A percentile compares a stretch with the other conserved stretches of the same genome.
Conservation (phyloP, 495 filamentous ascomycete species). For the Chaetomidium leptoderma region DNA sequence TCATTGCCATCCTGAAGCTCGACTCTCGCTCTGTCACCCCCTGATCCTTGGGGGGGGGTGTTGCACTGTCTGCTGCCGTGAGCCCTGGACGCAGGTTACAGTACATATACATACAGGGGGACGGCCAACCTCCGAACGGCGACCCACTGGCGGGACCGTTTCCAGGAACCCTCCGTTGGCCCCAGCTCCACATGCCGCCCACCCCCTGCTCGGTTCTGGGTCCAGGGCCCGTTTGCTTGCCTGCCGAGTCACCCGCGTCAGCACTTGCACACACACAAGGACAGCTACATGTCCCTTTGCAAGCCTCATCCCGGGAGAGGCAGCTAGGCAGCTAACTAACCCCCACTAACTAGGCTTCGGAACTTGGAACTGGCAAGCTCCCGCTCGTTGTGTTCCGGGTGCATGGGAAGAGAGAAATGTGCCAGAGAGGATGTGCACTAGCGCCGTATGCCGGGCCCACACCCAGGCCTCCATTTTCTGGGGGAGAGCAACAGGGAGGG, state of each 20-base stretch:
- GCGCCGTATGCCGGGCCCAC: constrained; percentile 12
- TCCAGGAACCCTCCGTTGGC: constrained; percentile 15
- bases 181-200: constrained; percentile 1
- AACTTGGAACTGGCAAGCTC: neutral
- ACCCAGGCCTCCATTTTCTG: neutral
- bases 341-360: neutral
- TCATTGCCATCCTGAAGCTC: neutral
- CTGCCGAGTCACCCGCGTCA: constrained; percentile 3
- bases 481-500: constrained; percentile 7
- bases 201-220: neutral
- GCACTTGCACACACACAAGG: constrained; percentile 7
- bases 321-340: neutral
- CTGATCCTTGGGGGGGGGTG: constrained; percentile 1
- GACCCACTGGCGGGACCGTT: constrained; percentile 15
- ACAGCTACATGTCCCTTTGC: neutral
- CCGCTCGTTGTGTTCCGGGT: neutral
- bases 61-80: neutral
- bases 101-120: neutral
- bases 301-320: neutral
- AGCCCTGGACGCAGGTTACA: neutral
- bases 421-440: constrained; percentile 1
- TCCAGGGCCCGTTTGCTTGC: neutral
- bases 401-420: neutral
- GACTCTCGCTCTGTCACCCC: constrained; percentile 2
- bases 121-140: neutral